A percentile compares a stretch with the other conserved stretches of the same genome.
These are phyloP conservation scores for Onygenales sp. DNA, from an alignment of 2,329 filamentous ascomycete species.

Conservation along the genomic window DNA sequence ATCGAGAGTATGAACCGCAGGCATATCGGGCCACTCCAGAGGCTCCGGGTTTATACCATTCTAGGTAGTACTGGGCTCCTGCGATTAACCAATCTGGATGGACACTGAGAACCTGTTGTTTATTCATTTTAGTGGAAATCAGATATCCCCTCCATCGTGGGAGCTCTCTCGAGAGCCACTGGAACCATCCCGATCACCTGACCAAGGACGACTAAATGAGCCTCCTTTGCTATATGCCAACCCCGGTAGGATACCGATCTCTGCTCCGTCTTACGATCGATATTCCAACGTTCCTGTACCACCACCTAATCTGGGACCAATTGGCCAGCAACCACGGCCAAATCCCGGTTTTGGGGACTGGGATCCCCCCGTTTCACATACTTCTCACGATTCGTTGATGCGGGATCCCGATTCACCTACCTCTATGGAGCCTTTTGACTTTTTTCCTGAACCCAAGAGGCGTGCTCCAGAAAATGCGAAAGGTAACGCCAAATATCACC, in stretches of 20 bases:
- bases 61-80: conserved; percentile 3
- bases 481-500: conserved; percentile 25
- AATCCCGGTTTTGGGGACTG: conserved; percentile 25
- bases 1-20: conserved; percentile 5
- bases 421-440: conserved; percentile 25
- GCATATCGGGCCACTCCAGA: conserved; percentile 2
- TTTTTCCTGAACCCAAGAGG: conserved; percentile 26
- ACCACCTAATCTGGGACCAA: conserved; percentile 22
- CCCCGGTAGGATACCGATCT: conserved; percentile 17
- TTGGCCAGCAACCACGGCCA: conserved; percentile 21
- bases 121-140: conserved; percentile 5
- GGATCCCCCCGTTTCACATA: conserved; percentile 20
- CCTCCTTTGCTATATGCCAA: conserved; percentile 18
- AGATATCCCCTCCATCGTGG: conserved; percentile 6
- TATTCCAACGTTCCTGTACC: conserved; percentile 19
- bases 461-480: conserved; percentile 23
- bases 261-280: conserved; percentile 19
- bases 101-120: conserved; percentile 2
- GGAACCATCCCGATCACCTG: conserved; percentile 12
- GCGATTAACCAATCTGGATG: neutral
- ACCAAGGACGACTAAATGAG: conserved; percentile 22
- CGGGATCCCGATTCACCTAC: conserved; percentile 24
- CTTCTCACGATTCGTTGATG: conserved; percentile 22
- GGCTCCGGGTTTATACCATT: conserved; percentile 3
- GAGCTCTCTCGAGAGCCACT: conserved; percentile 6